Evolutionary conservation across 805 yeast genomes (phyloP), one percentile per base, ranked within the genome.

Genomic region (Geotrichum ghanense): DNA sequence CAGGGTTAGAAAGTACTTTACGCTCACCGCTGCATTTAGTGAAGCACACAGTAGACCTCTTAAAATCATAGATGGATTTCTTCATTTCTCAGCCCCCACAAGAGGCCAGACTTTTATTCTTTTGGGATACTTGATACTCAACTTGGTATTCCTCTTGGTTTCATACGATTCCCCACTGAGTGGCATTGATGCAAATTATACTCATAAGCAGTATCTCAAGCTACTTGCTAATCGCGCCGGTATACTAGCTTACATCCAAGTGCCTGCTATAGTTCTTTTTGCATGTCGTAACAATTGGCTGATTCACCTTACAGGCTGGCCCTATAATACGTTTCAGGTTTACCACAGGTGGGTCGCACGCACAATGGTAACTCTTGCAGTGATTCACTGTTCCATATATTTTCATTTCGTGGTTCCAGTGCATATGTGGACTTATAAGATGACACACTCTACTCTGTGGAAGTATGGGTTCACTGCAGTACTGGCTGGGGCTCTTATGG

Each of bases 261-360:
- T 67, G 0, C 65, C 62, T 9, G 49, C 62, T 35, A 48, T 57
- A 3, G 80, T 79, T 63, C 64, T 72, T 47, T 90, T 84, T 64
- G 79, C 72, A 3, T 81, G 82, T 25, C 68, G 92, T 56, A 85
- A 84, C 60, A 84, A 82, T 56, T 76, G 84, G 19, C 67, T 84
- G 56, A 72, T 75, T 50, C 66, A 64, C 57, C 46, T 81, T 3
- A 73, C 88, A 1, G 86, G 89, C 2, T 71, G 83, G 68, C 61
- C 78, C 0, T 79, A 74, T 53, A 64, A 78, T 14, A 71, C 81
- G 1, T 83, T 84, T 64, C 69, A 76, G 54, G 64, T 69, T 23
- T 75, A 74, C 56, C 95, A 86, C 63, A 49, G 60, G 59, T 79
- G 85, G 83, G 61, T 72, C 41, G 81, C 83, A 1, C 67, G 81